These are phyloP conservation scores for Austroboletus festivus DNA, from an alignment of 768 basidiomycete genomes.

Conservation along the genomic window DNA sequence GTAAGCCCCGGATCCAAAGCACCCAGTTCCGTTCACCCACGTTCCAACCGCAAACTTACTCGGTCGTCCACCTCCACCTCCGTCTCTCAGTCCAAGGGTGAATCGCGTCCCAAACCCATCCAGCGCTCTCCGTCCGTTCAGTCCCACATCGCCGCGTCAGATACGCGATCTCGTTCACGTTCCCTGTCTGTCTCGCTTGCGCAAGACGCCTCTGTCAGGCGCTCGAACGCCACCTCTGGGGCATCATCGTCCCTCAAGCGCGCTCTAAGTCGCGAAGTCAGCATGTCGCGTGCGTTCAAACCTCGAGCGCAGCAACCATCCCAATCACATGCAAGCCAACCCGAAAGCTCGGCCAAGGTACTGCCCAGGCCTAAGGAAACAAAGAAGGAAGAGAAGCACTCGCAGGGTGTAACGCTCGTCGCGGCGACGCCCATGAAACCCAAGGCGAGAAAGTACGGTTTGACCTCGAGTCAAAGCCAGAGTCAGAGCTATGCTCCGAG, in stretches of 20 bases:
- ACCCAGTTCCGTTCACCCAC: not conserved
- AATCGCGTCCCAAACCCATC: slow-evolving; percentile 4
- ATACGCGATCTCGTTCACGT: slow-evolving; percentile 47
- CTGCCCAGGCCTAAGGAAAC: slow-evolving; percentile 6
- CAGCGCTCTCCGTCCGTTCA: slow-evolving; percentile 26
- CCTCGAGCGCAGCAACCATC: slow-evolving; percentile 30
- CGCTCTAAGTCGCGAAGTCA: slow-evolving; percentile 65
- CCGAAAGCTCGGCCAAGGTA: slow-evolving; percentile 17
- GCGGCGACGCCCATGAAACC: slow-evolving; percentile 53
- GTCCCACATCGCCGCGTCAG: slow-evolving; percentile 15
- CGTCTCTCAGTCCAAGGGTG: slow-evolving; percentile 10
- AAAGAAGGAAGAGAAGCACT: slow-evolving; percentile 3
- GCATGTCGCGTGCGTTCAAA: slow-evolving; percentile 74
- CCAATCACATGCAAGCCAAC: slow-evolving; percentile 10
- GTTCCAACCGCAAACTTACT: slow-evolving; percentile 10
- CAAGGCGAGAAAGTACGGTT: slow-evolving; percentile 11
- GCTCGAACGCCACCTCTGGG: slow-evolving; percentile 32
- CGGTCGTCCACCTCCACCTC: slow-evolving; percentile 12
- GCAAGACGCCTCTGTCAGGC: slow-evolving; percentile 49
- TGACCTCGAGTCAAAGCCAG: slow-evolving; percentile 7
- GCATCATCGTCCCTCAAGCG: slow-evolving; percentile 44
- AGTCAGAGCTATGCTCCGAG: slow-evolving; percentile 5
- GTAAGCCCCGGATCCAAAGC: slow-evolving; percentile 11
- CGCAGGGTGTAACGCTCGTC: slow-evolving; percentile 40
- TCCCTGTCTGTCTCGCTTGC: slow-evolving; percentile 71